Conservation (phyloP, 1,284 basidiomycete species). For the Pseudomicrostroma phylloplanum region DNA sequence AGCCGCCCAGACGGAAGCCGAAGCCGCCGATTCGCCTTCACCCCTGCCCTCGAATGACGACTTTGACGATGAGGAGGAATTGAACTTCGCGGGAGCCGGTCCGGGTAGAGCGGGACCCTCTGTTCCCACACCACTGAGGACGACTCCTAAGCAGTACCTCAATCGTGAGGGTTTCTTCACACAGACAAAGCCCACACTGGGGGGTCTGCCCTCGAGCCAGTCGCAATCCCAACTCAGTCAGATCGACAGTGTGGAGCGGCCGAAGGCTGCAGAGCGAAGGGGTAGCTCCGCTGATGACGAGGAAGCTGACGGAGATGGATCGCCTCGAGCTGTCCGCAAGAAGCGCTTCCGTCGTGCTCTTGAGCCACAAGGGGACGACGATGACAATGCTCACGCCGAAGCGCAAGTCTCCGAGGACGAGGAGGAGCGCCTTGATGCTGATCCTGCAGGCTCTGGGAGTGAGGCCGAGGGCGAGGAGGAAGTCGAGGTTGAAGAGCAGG, state of each 20-base stretch:
- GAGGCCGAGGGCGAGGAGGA: conserved; percentile 3
- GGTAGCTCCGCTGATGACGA: not conserved
- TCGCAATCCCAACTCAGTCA: conserved; percentile 11
- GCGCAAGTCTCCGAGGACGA: conserved; percentile 16
- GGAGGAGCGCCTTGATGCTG: conserved; percentile 20
- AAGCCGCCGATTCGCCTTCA: conserved; percentile 27
- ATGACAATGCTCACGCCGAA: not conserved
- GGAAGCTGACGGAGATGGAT: conserved; percentile 1
- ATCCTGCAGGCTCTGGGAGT: conserved; percentile 24
- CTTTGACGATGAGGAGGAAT: not conserved
- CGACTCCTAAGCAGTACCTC: conserved; percentile 28
- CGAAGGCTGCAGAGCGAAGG: not conserved
- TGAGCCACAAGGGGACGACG: conserved; percentile 4
- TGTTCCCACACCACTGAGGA: not conserved
- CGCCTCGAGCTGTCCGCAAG: not conserved
- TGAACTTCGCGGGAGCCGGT: not conserved
- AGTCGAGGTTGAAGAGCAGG: conserved; percentile 7
- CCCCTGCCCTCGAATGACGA: conserved; percentile 9
- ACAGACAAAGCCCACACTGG: conserved; percentile 33
- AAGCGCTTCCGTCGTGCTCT: conserved; percentile 13
- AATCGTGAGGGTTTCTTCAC: conserved; percentile 46
- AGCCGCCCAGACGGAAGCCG: conserved; percentile 29
- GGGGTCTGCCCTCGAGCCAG: not conserved
- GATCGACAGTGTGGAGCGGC: not conserved
- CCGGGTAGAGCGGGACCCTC: too few species aligned